A percentile compares a stretch with the other conserved stretches of the same genome.
phyloP scores from a whole-genome alignment of 2,329 filamentous ascomycete genomes.

The Talaromyces piceae region DNA sequence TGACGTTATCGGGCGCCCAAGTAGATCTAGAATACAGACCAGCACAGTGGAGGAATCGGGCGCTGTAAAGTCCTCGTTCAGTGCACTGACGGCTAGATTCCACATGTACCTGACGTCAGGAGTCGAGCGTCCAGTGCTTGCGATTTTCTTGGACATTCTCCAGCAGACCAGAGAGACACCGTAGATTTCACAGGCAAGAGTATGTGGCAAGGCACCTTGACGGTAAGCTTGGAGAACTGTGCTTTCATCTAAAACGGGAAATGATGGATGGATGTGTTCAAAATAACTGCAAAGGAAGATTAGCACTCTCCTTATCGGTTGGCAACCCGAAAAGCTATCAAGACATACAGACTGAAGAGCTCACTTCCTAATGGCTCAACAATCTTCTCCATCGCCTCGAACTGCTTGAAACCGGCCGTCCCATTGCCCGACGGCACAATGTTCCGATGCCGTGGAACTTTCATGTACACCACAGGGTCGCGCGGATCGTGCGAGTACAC shows the following conservation, averaged over 20 bases:
- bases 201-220: constrained; percentile 41
- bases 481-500: constrained; percentile 12
- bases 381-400: constrained; percentile 43
- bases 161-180: constrained; percentile 46
- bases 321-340: constrained; percentile 17
- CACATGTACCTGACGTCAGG: constrained; percentile 49
- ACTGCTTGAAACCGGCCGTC: constrained; percentile 28
- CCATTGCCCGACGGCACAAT: constrained; percentile 18
- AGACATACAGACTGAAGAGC: constrained; percentile 5
- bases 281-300: constrained; percentile 41
- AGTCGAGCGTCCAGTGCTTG: constrained; percentile 13
- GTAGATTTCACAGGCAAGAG: constrained; percentile 44
- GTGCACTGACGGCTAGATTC: constrained; percentile 48
- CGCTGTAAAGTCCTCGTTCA: constrained; percentile 46
- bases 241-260: constrained; percentile 46
- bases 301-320: constrained; percentile 31
- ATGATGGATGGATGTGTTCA: constrained; percentile 41
- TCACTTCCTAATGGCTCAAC: constrained; percentile 32
- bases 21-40: constrained; percentile 46
- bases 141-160: constrained; percentile 27
- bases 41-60: constrained; percentile 47
- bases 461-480: constrained; percentile 19
- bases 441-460: constrained; percentile 11
- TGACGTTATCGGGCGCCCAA: constrained; percentile 46
- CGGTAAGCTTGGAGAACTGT: constrained; percentile 37